Base-by-base conservation (phyloP, 140 eudicot species). In the Eryngium alpinum region DNA sequence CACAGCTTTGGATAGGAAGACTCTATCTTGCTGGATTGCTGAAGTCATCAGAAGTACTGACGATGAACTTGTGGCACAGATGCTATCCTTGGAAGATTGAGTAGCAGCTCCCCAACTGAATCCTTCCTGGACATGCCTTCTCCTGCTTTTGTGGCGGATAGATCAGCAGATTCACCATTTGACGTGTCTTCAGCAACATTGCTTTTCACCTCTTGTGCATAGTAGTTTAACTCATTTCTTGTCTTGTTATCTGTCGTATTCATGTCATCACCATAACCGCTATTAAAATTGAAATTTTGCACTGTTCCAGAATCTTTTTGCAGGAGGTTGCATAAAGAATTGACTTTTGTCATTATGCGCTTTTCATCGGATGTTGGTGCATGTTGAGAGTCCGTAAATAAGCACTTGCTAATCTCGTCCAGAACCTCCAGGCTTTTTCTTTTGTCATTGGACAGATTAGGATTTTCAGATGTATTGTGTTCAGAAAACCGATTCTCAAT, bases 81-180 rank as follows among this genome's bases (percentile, higher is more conserved):
- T 29, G 97, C 95, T 80, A 94, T 94, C 82, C 97, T 86, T 14
- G 98, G 98, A 72, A 94, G 93, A 82, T 92, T 89, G 57, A 92
- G 88, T 80, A 94, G 88, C 89, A 92, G 79, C 77, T 94, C 98
- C 19, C 94, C 97, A 71, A 91, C 93, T 5, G 98, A 94, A 67
- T 94, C 98, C 60, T 88, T 91, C 90, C 97, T 88, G 21, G 97
- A 88, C 85, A 94, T 89, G 60, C 91, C 86, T 22, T 81, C 34
- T 59, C 34, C 89, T 75, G 85, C 87, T 73, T 84, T 84, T 44
- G 18, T 21, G 17, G 62, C 92, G 72, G 79, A 81, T 17, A 24
- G 84, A 59, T 51, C 69, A 28, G 69, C 59, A 17, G 60, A 29
- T 29, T 70, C 87, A 21, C 65, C 83, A 17, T 81, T 50, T 1